phyloP scores from a whole-genome alignment of 352 stramenopile genomes.

The Globisporangium paddicum region DNA sequence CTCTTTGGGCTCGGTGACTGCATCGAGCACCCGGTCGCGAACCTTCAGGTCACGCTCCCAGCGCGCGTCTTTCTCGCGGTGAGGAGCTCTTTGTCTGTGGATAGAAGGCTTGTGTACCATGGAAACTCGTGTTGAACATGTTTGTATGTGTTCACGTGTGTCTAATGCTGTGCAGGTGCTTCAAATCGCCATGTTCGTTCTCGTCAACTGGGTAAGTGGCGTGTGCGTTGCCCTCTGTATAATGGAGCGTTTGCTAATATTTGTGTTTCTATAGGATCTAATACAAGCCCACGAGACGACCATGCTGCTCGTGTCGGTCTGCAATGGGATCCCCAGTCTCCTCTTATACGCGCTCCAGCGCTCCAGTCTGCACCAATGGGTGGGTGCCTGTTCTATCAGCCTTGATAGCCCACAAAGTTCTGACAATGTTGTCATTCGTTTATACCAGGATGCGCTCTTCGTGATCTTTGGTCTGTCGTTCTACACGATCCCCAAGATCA shows the following conservation, averaged over 20 bases:
- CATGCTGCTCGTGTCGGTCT: constrained; percentile 71
- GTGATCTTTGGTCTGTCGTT: constrained; percentile 82
- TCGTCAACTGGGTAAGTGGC: constrained; percentile 54
- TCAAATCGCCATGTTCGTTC: constrained; percentile 67
- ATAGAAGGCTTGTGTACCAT: neutral
- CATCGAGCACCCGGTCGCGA: constrained; percentile 54
- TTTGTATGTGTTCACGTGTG: neutral
- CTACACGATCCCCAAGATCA: constrained; percentile 85
- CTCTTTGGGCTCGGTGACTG: constrained; percentile 73
- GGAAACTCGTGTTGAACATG: too few species aligned
- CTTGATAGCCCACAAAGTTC: neutral
- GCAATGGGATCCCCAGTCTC: constrained; percentile 64
- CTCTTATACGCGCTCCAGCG: constrained; percentile 67
- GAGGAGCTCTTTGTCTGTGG: neutral
- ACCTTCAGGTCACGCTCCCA: constrained; percentile 71
- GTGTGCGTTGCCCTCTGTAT: neutral
- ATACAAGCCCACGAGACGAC: constrained; percentile 56
- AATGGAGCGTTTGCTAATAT: neutral
- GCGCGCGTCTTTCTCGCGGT: constrained; percentile 62
- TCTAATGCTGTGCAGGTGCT: constrained; percentile 37
- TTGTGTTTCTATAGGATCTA: constrained; percentile 34
- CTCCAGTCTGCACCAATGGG: constrained; percentile 75
- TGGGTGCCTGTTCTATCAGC: constrained; percentile 9
- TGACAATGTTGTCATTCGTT: neutral
- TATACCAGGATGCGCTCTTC: constrained; percentile 63